These are phyloP conservation scores for Chara braunii DNA, from an alignment of 139 green algal genomes.

Conservation along the genomic window DNA sequence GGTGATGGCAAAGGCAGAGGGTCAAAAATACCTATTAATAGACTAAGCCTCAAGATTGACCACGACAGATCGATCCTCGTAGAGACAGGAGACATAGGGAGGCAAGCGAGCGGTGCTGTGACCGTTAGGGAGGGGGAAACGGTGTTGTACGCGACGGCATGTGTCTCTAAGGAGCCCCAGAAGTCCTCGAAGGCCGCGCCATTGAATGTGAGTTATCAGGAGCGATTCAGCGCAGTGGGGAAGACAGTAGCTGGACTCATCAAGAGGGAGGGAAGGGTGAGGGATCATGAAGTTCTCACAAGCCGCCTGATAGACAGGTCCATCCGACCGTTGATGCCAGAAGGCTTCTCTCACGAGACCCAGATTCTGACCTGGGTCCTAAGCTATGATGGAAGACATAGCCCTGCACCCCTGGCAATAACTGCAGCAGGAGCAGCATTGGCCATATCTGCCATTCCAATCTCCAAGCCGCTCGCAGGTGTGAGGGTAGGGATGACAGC, in stretches of 20 bases:
- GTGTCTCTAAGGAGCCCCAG: slow-evolving; percentile 45
- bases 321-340: slow-evolving; percentile 78
- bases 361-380: slow-evolving; percentile 71
- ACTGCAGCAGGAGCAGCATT: slow-evolving; percentile 75
- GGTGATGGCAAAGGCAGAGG: too few species aligned
- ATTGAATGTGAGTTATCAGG: slow-evolving; percentile 81
- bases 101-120: slow-evolving; percentile 79
- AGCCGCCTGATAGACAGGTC: slow-evolving; percentile 82
- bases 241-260: slow-evolving; percentile 75
- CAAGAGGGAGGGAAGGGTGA: slow-evolving; percentile 77
- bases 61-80: too few species aligned
- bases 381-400: slow-evolving; percentile 71
- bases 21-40: too few species aligned
- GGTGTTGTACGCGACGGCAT: slow-evolving; percentile 81
- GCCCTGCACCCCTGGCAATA: slow-evolving; percentile 84
- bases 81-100: slow-evolving; percentile 81
- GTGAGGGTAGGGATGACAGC: slow-evolving; percentile 70
- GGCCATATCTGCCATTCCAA: slow-evolving; percentile 27
- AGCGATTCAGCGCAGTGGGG: slow-evolving; percentile 83
- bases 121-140: slow-evolving; percentile 78
- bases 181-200: slow-evolving; percentile 73
- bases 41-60: too few species aligned
- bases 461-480: slow-evolving; percentile 34
- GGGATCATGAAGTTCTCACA: slow-evolving; percentile 62
- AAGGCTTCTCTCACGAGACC: slow-evolving; percentile 78